phyloP scores from a whole-genome alignment of 1,139 yeast species.

The Petasospora fabianii region DNA sequence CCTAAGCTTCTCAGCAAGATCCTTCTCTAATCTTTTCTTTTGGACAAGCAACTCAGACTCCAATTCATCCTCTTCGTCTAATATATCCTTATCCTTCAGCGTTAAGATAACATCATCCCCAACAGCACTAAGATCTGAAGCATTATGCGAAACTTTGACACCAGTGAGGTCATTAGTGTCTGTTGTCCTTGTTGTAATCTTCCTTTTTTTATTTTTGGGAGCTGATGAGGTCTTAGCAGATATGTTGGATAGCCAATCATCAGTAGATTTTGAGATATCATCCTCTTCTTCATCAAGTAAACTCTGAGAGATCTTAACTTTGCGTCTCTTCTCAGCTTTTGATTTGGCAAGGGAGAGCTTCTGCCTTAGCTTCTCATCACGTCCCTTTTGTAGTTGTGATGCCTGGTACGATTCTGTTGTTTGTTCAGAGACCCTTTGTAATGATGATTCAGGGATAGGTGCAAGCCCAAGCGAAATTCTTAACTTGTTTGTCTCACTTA shows the following conservation, averaged over 20 bases:
- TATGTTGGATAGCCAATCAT: constrained; percentile 39
- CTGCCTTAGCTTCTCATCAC: constrained; percentile 19
- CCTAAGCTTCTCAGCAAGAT: constrained; percentile 27
- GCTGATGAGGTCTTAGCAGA: constrained; percentile 17
- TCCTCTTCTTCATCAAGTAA: constrained; percentile 29
- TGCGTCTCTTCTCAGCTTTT: constrained; percentile 24
- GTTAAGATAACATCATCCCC: constrained; percentile 52
- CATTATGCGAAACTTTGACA: constrained; percentile 44
- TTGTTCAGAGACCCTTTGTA: constrained; percentile 14
- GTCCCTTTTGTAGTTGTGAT: constrained; percentile 6
- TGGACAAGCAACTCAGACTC: constrained; percentile 42
- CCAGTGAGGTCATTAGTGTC: constrained; percentile 31
- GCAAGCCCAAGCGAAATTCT: constrained; percentile 36
- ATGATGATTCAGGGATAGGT: background rate
- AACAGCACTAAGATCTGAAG: constrained; percentile 35
- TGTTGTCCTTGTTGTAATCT: constrained; percentile 14
- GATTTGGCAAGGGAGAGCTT: constrained; percentile 26
- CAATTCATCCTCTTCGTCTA: constrained; percentile 48
- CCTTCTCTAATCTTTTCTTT: constrained; percentile 31
- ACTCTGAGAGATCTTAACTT: constrained; percentile 23
- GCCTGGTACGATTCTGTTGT: constrained; percentile 24
- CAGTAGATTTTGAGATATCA: constrained; percentile 33
- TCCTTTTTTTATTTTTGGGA: constrained; percentile 9
- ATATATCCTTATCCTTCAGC: constrained; percentile 53
- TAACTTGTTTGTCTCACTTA: constrained; percentile 51